These are phyloP conservation scores for Dictyostelium capitatum DNA, from an alignment of 78 protist species.

Conservation along the genomic window DNA sequence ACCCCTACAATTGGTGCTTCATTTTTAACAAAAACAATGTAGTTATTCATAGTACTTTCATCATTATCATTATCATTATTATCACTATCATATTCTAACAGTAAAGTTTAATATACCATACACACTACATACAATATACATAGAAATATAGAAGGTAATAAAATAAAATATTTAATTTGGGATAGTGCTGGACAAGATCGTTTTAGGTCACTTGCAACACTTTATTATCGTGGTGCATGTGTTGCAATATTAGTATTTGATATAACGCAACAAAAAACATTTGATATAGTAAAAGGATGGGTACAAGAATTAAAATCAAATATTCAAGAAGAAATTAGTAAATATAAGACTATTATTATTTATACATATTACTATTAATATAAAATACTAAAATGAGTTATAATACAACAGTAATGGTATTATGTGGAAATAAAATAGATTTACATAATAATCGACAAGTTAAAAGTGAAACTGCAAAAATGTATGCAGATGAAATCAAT, in stretches of 20 bases:
- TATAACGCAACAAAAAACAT: conserved; percentile 27
- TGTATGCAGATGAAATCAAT: conserved; percentile 54
- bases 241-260: conserved; percentile 82
- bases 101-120: too few relatives aligned
- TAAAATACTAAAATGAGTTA: background rate
- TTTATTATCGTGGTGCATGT: conserved; percentile 72
- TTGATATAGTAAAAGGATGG: conserved; percentile 73
- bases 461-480: conserved; percentile 29
- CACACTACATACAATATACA: too few relatives aligned
- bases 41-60: background rate
- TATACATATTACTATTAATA: conserved; percentile 12
- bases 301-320: conserved; percentile 78
- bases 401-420: conserved; percentile 32
- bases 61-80: background rate
- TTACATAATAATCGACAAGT: conserved; percentile 43
- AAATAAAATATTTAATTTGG: conserved; percentile 71
- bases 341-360: background rate
- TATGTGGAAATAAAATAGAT: conserved; percentile 76
- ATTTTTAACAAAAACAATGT: conserved; percentile 57
- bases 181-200: conserved; percentile 86
- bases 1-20: conserved; percentile 57
- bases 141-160: conserved; percentile 55
- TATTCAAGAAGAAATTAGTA: conserved; percentile 75
- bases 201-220: conserved; percentile 72
- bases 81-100: background rate